Evolutionary conservation across 148 eudicot species (phyloP).

Genomic region (Chenopodium suecicum): DNA sequence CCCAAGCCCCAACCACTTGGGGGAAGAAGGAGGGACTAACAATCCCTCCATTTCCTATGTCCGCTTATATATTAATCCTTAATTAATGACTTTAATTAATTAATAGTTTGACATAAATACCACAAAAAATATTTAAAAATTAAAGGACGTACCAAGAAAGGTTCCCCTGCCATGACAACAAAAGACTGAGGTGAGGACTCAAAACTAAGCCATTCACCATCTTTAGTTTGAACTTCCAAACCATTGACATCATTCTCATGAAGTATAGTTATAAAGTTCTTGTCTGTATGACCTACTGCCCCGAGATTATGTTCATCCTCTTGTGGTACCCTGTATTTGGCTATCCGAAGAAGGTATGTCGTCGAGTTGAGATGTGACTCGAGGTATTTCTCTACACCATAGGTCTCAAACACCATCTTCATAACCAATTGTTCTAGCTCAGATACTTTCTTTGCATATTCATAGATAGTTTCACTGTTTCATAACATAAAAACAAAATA

Average conservation of each 20-base stretch:
- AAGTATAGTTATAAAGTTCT: constrained; percentile 44
- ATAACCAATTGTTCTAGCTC: constrained; percentile 39
- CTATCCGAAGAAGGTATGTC: constrained; percentile 39
- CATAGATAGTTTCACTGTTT: constrained; percentile 32
- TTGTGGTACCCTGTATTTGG: constrained; percentile 35
- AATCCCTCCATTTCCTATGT: too few relatives aligned
- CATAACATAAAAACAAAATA: not conserved
- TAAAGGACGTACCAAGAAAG: constrained; percentile 33
- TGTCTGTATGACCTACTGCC: constrained; percentile 46
- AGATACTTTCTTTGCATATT: constrained; percentile 38
- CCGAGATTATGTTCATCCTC: constrained; percentile 33
- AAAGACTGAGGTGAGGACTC: constrained; percentile 38
- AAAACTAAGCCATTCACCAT: constrained; percentile 49
- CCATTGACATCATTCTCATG: constrained; percentile 50
- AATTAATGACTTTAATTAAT: too few relatives aligned
- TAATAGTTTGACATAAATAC: too few relatives aligned
- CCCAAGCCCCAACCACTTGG: too few relatives aligned
- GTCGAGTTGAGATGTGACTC: constrained; percentile 34
- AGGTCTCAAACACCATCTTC: constrained; percentile 51
- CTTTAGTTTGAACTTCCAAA: constrained; percentile 48
- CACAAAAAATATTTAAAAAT: too few relatives aligned
- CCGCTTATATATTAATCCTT: too few relatives aligned
- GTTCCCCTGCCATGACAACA: constrained; percentile 57
- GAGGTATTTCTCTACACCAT: constrained; percentile 44
- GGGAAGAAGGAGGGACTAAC: too few relatives aligned